These are phyloP conservation scores for Hypoxylon sp. DNA, from an alignment of 2,329 filamentous ascomycete genomes.

Conservation along the genomic window DNA sequence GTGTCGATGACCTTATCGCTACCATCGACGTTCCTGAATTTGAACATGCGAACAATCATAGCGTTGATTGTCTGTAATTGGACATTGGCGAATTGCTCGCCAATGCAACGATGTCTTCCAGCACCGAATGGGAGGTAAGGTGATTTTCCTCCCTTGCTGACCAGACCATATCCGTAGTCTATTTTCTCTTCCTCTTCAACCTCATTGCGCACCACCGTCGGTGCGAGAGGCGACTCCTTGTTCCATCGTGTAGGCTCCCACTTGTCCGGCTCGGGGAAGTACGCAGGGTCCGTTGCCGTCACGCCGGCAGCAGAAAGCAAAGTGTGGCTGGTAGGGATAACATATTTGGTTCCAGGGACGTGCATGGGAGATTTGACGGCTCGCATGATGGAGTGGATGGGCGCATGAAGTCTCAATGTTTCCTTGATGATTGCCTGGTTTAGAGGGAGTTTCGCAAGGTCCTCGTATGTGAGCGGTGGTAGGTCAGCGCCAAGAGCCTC, in stretches of 20 bases:
- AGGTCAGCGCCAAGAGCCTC: slow-evolving; percentile 80
- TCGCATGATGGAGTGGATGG: slow-evolving; percentile 95
- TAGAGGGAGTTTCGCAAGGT: slow-evolving; percentile 82
- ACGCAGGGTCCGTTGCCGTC: slow-evolving; percentile 77
- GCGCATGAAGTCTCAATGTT: slow-evolving; percentile 89
- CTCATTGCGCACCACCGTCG: slow-evolving; percentile 61
- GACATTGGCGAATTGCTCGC: slow-evolving; percentile 95
- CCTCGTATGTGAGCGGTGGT: slow-evolving; percentile 81
- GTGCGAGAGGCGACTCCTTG: slow-evolving; percentile 70
- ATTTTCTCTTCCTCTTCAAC: slow-evolving; percentile 79
- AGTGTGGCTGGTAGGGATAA: slow-evolving; percentile 84
- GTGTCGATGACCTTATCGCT: slow-evolving; percentile 77
- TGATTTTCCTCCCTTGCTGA: slow-evolving; percentile 90
- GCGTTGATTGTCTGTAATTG: slow-evolving; percentile 90
- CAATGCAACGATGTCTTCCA: slow-evolving; percentile 93
- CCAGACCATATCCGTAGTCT: slow-evolving; percentile 93
- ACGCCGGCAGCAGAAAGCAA: slow-evolving; percentile 90
- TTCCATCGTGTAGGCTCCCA: slow-evolving; percentile 97
- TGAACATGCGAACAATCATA: slow-evolving; percentile 82
- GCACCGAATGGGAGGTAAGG: slow-evolving; percentile 96
- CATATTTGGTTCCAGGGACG: slow-evolving; percentile 84
- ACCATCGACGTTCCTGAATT: slow-evolving; percentile 82
- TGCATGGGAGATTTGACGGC: slow-evolving; percentile 91
- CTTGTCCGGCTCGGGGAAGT: slow-evolving; percentile 84
- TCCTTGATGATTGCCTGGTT: slow-evolving; percentile 91